Conservation (phyloP, 164 flowering plant species). For the Saururus chinensis region DNA sequence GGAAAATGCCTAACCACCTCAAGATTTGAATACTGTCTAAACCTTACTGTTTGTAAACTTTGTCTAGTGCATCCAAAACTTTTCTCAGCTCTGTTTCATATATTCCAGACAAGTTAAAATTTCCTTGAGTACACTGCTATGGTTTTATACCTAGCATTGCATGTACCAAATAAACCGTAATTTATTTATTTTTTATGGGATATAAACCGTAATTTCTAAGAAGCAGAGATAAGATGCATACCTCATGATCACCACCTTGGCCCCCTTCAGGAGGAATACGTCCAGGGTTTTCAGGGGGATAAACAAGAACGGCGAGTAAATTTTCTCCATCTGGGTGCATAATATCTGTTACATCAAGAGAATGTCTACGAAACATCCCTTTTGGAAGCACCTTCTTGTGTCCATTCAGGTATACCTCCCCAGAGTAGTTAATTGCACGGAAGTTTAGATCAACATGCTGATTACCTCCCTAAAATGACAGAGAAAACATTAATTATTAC, state of each 20-base stretch:
- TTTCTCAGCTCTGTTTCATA: too few relatives aligned
- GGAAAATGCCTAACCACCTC: not conserved
- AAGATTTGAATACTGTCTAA: not conserved
- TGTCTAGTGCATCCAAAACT: too few relatives aligned
- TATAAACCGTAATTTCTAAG: not conserved
- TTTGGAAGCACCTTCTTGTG: slow-evolving; percentile 67
- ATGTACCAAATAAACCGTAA: too few relatives aligned
- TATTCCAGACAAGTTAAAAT: too few relatives aligned
- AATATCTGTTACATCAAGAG: slow-evolving; percentile 73
- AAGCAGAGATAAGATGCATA: slow-evolving; percentile 13
- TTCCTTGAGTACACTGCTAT: too few relatives aligned
- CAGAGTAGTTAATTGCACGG: slow-evolving; percentile 90
- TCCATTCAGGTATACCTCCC: slow-evolving; percentile 88
- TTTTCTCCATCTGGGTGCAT: slow-evolving; percentile 69
- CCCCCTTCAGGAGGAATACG: slow-evolving; percentile 83
- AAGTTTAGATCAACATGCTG: slow-evolving; percentile 80
- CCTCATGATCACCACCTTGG: slow-evolving; percentile 99
- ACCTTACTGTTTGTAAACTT: too few relatives aligned
- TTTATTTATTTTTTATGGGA: too few relatives aligned
- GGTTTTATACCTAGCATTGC: too few relatives aligned
- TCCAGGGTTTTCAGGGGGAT: slow-evolving; percentile 96
- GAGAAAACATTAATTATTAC: slow-evolving; percentile 1
- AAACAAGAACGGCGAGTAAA: slow-evolving; percentile 77
- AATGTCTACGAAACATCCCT: slow-evolving; percentile 96
- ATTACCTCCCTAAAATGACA: slow-evolving; percentile 42